Base-by-base conservation (phyloP, 441 rosid species). In the Pelargonium fulgidum region DNA sequence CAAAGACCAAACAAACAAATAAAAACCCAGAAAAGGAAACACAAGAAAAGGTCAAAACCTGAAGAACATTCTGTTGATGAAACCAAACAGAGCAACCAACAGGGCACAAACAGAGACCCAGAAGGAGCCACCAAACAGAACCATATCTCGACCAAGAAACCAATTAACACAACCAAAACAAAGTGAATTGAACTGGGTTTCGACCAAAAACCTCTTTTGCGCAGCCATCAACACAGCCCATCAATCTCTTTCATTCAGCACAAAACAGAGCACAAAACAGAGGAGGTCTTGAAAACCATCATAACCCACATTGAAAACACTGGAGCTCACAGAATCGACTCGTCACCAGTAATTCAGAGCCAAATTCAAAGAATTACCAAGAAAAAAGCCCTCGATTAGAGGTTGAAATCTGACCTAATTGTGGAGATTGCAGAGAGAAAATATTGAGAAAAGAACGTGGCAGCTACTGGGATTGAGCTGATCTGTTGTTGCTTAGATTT, bases 91-190 rank as follows among this genome's bases (percentile, higher is more conserved):
- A 65, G 78, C 12, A 58, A 70, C 58, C 52, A 82, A 79, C 84
- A 86, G 77, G 65, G 85, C 66, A 24, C 75, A 66, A 73, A 83
- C 72, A 75, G 72, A 78, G 68, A 77, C 75, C 85, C 84, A 82
- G 70, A 85, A 78, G 75, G 54, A 65, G 48, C 71, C 72, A 19
- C 70, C 77, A 62, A 64, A 73, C 24, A 80, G 76, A 68, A 80
- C 24, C 80, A 83, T 33, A 14, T 78, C 84, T 63, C 36, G 68
- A 64, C 20, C 70, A 42, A 80, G 66, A 77, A 83, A 64, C 16
- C 71, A 78, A 73, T 79, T 64, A 70, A 72, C 71, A 66, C 70
- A 78, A 71, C 76, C 77, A 85, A 83, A 76, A 50, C 68, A 78
- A 76, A 74, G 45, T 41, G 73, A 64, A 59, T 65, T 4, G 62